Conservation (phyloP, 805 yeast genomes). For the Candida dajiaensis region DNA sequence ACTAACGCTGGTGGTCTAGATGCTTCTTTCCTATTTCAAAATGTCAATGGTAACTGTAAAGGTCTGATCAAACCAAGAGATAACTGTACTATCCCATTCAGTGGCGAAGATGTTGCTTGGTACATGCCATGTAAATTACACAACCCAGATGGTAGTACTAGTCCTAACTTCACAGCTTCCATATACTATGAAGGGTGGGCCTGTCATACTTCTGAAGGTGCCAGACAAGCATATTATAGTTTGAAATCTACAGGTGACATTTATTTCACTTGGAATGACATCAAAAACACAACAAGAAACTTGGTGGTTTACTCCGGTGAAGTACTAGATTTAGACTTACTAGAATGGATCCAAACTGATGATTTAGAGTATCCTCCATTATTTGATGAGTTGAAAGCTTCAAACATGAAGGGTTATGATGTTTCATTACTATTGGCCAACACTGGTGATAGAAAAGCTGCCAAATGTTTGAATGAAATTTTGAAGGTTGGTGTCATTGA, state of each 20-base stretch:
- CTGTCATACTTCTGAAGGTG: conserved; percentile 72
- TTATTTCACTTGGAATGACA: conserved; percentile 86
- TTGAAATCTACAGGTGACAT: conserved; percentile 65
- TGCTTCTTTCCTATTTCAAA: conserved; percentile 80
- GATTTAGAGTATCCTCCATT: conserved; percentile 69
- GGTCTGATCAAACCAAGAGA: conserved; percentile 65
- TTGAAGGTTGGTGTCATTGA: conserved; percentile 87
- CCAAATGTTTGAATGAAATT: conserved; percentile 79
- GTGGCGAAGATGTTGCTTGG: conserved; percentile 74
- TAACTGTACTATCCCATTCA: conserved; percentile 65
- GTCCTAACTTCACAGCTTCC: conserved; percentile 51
- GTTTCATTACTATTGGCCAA: conserved; percentile 66
- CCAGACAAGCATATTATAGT: conserved; percentile 63
- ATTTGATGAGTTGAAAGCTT: conserved; percentile 58
- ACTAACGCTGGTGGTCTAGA: conserved; percentile 83
- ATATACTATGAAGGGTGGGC: conserved; percentile 80
- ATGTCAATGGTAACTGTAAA: conserved; percentile 87
- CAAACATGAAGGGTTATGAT: conserved; percentile 67
- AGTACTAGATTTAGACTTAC: conserved; percentile 73
- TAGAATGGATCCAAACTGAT: conserved; percentile 67
- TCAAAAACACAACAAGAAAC: conserved; percentile 61
- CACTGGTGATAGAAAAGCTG: conserved; percentile 60
- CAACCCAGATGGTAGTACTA: conserved; percentile 63
- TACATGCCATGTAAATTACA: conserved; percentile 88
- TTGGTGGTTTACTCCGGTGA: conserved; percentile 85